Percentiles rank a stretch among this genome's conserved stretches.
phyloP scores from a whole-genome alignment of 345 rosid genomes.

The Heritiera littoralis region DNA sequence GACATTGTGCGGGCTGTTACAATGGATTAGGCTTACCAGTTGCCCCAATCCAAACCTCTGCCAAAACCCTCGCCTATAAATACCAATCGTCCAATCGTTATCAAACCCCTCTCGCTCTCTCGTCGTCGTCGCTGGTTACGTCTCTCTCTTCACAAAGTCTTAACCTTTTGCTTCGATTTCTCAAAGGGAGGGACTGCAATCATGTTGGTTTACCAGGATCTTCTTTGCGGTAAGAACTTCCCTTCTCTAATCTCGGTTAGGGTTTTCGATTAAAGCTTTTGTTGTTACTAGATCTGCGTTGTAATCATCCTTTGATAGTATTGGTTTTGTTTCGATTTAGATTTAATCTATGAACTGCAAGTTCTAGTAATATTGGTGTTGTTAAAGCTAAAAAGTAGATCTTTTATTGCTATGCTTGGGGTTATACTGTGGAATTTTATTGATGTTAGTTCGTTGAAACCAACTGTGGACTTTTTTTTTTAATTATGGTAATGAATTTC shows the following conservation, averaged over 20 bases:
- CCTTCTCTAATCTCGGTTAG: not conserved
- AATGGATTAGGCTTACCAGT: too few relatives aligned
- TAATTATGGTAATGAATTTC: slow-evolving; percentile 15
- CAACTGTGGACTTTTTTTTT: not conserved
- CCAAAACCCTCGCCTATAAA: slow-evolving; percentile 49
- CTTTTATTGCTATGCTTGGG: not conserved
- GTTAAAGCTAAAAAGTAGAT: not conserved
- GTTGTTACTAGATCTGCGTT: slow-evolving; percentile 21
- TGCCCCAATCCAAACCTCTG: too few relatives aligned
- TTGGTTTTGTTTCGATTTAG: not conserved
- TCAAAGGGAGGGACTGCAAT: slow-evolving; percentile 44
- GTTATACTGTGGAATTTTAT: not conserved
- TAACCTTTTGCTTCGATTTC: slow-evolving; percentile 28
- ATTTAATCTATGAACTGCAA: not conserved
- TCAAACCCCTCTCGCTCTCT: slow-evolving; percentile 32
- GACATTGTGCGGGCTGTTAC: too few relatives aligned
- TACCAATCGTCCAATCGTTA: rapidly evolving
- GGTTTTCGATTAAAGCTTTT: not conserved
- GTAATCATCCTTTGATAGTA: not conserved
- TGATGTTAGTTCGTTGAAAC: not conserved
- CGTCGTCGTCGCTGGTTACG: slow-evolving; percentile 24
- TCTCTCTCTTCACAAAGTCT: slow-evolving; percentile 29
- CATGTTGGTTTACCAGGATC: slow-evolving; percentile 97
- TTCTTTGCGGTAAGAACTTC: slow-evolving; percentile 51
- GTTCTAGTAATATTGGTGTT: too few relatives aligned